Evolutionary conservation across 2,329 filamentous ascomycete species (phyloP), one percentile per base, ranked within the genome.

Genomic region (Dothideomycetes sp.): DNA sequence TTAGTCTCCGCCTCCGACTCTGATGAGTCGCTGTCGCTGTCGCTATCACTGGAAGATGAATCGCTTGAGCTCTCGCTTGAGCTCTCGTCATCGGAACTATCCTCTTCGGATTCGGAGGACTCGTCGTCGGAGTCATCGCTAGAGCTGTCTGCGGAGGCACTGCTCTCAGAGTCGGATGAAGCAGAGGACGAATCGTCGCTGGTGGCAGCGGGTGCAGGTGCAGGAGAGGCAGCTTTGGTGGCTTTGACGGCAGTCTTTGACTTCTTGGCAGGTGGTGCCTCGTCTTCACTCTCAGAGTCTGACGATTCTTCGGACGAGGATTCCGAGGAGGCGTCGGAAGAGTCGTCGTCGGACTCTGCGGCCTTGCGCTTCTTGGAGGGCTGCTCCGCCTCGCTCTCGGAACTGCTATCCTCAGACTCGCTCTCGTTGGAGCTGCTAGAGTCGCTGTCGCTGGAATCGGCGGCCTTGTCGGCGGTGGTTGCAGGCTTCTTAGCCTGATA

Each of bases 181-280:
- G 40, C 42, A 14, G 34, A 42, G 31, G 31, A 24, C 19, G 38
- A 43, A 11, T 41, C 45, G 12, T 45, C 44, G 18, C 34, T 40
- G 31, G 24, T 41, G 27, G 10, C 19, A 14, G 31, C 40, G 36
- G 19, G 27, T 14, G 42, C 42, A 2, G 38, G 30, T 31, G 38
- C 36, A 37, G 36, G 38, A 8, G 50, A 47, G 10, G 49, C 50
- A 31, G 45, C 44, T 15, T 43, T 50, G 29, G 22, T 27, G 31
- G 37, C 37, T 35, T 43, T 38, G 36, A 41, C 43, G 16, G 31
- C 36, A 18, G 45, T 42, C 36, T 58, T 53, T 41, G 45, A 39
- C 41, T 55, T 51, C 49, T 56, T 59, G 31, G 49, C 45, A 15
- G 52, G 51, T 18, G 47, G 45, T 19, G 57, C 55, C 12, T 44